phyloP scores from a whole-genome alignment of 345 rosid species.

The Salix viminalis region DNA sequence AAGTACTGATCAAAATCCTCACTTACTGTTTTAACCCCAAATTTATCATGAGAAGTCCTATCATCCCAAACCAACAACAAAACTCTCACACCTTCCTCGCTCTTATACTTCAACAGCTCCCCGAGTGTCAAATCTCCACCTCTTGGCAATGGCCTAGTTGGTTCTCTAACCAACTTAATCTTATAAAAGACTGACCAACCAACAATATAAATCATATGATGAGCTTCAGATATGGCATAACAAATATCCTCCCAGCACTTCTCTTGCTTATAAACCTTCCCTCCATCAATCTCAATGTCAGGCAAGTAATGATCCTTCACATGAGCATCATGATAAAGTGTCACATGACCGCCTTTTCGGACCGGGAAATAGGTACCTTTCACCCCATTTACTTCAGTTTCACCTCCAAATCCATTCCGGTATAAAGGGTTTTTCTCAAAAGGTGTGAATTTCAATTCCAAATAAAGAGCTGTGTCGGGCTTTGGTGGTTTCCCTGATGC shows the following conservation, averaged over 20 bases:
- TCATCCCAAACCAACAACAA: constrained; percentile 90
- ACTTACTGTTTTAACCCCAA: constrained; percentile 51
- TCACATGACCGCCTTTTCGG: constrained; percentile 61
- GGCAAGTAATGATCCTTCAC: constrained; percentile 44
- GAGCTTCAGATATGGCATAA: constrained; percentile 81
- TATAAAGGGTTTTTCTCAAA: constrained; percentile 53
- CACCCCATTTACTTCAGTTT: constrained; percentile 58
- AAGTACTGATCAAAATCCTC: constrained; percentile 25
- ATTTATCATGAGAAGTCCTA: constrained; percentile 74
- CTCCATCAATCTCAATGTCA: constrained; percentile 41
- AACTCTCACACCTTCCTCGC: constrained; percentile 89
- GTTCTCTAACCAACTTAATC: constrained; percentile 77
- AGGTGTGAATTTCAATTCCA: constrained; percentile 64
- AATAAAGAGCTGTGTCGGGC: constrained; percentile 42
- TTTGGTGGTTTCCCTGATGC: constrained; percentile 49
- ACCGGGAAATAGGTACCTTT: constrained; percentile 69
- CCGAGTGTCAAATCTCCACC: constrained; percentile 82
- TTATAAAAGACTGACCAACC: constrained; percentile 93
- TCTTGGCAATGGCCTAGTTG: constrained; percentile 52
- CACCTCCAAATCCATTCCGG: constrained; percentile 53
- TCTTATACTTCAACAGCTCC: constrained; percentile 84
- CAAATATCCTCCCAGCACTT: constrained; percentile 97
- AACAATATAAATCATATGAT: constrained; percentile 77
- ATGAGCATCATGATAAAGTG: constrained; percentile 90
- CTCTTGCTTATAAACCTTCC: constrained; percentile 40